Evolutionary conservation across 805 yeast genomes (phyloP), one percentile per base, ranked within the genome.

Genomic region (Yueomyces sinensis): DNA sequence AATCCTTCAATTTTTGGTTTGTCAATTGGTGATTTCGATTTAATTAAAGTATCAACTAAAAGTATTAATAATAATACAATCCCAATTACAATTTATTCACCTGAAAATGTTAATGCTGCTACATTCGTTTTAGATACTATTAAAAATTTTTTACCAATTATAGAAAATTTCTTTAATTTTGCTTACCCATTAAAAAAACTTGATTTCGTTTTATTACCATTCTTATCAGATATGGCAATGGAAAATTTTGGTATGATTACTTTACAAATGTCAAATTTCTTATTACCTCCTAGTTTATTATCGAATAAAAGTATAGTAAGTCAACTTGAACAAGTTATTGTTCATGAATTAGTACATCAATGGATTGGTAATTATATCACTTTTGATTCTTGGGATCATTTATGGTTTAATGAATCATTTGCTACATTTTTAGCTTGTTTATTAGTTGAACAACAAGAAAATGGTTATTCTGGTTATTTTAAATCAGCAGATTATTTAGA

Each of bases 391-490:
- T 81, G 83, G 78, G 68, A 66, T 33, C 64, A 69, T 46, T 57
- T 81, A 27, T 80, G 91, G 87, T 58, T 82, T 37, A 78, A 79
- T 46, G 93, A 82, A 57, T 61, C 82, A 2, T 76, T 81, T 57
- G 91, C 93, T 0, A 80, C 91, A 0, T 77, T 75, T 65, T 61
- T 74, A 43, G 82, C 86, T 1, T 66, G 67, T 43, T 61, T 61
- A 33, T 45, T 72, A 1, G 47, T 75, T 13, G 52, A 55, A 23
- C n/a, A n/a, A n/a, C 41, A 49, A 17, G 31, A 49, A 24, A 56
- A 54, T 2, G 36, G 39, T 17, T 41, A 45, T 17, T 29, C 38
- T 3, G 34, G 43, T 18, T 46, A 47, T 32, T 54, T 54, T 52
- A 28, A 29, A 2, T 45, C 50, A 3, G 42, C 38, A 13, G 47